These are phyloP conservation scores for Saccharomyces pastorianus DNA, from an alignment of 1,139 yeast species.

Conservation along the genomic window DNA sequence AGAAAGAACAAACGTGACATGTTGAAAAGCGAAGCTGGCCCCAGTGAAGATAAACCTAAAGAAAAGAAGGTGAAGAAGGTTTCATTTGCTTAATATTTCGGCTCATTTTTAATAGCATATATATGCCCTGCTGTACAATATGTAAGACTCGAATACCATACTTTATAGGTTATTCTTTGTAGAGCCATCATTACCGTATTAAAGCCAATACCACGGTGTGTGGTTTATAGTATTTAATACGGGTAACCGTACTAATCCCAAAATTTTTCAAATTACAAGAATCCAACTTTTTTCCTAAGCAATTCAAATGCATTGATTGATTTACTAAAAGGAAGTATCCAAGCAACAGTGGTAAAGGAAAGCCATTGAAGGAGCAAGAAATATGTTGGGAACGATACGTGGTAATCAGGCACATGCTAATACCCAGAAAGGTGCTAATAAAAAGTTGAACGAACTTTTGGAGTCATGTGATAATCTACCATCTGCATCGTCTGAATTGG, in stretches of 20 bases:
- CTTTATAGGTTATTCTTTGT: not conserved
- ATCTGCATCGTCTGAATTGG: conserved; percentile 27
- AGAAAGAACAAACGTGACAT: conserved; percentile 57
- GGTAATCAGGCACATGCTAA: not conserved
- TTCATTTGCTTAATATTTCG: conserved; percentile 9
- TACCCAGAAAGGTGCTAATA: conserved; percentile 1
- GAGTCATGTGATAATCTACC: conserved; percentile 30
- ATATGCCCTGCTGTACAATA: not conserved
- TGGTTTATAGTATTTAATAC: not conserved
- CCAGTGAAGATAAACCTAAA: conserved; percentile 29
- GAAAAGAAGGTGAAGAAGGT: conserved; percentile 11
- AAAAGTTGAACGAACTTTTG: conserved; percentile 24
- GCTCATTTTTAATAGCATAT: not conserved
- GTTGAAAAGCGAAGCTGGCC: conserved; percentile 35
- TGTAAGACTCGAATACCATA: not conserved
- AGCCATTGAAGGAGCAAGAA: not conserved
- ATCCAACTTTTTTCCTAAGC: not conserved
- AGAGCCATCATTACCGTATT: not conserved
- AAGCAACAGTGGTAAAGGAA: not conserved
- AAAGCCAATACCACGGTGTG: not conserved
- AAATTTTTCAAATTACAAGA: not conserved
- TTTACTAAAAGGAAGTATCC: not conserved
- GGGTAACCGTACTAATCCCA: not conserved
- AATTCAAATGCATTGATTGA: not conserved
- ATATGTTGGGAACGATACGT: not conserved